A percentile compares a stretch with the other conserved stretches of the same genome.
These are phyloP conservation scores for Penicillium sp. DNA, from an alignment of 2,329 filamentous ascomycete genomes.

Conservation along the genomic window DNA sequence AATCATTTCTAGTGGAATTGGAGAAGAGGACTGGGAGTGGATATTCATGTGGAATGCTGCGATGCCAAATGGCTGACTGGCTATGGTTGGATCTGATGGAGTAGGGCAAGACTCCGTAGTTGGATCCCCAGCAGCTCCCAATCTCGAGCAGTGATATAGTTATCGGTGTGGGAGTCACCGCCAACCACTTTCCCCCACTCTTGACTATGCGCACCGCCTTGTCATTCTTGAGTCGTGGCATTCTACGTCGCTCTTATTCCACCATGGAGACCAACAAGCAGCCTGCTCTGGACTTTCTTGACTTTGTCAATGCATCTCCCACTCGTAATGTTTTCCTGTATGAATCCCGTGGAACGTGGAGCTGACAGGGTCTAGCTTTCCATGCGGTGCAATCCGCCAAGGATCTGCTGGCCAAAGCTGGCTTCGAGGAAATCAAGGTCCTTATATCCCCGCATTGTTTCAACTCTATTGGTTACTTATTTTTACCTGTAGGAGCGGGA, in stretches of 20 bases:
- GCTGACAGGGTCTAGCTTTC: slow-evolving; percentile 59
- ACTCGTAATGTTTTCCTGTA: slow-evolving; percentile 57
- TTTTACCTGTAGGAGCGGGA: slow-evolving; percentile 62
- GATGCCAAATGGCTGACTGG: no score
- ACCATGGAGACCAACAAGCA: slow-evolving; percentile 30
- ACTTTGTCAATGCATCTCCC: slow-evolving; percentile 90
- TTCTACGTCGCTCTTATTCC: slow-evolving; percentile 14
- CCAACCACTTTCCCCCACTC: slow-evolving; percentile 6
- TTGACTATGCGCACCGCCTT: slow-evolving; percentile 10
- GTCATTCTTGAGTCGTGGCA: slow-evolving; percentile 9
- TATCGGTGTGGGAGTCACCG: slow-evolving; percentile 15
- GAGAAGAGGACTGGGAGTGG: no score
- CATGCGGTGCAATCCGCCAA: slow-evolving; percentile 82
- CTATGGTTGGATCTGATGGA: no score
- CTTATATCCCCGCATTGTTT: neutral
- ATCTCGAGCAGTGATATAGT: no score
- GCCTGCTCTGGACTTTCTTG: slow-evolving; percentile 73
- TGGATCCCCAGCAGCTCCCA: no score
- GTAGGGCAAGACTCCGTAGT: no score
- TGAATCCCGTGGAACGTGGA: slow-evolving; percentile 1
- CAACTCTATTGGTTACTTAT: neutral
- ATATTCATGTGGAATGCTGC: no score
- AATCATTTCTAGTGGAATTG: neutral
- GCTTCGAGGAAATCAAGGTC: slow-evolving; percentile 77
- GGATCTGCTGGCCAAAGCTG: slow-evolving; percentile 69